These are phyloP conservation scores for Boletellus ananiceps DNA, from an alignment of 768 basidiomycete genomes.

Conservation along the genomic window DNA sequence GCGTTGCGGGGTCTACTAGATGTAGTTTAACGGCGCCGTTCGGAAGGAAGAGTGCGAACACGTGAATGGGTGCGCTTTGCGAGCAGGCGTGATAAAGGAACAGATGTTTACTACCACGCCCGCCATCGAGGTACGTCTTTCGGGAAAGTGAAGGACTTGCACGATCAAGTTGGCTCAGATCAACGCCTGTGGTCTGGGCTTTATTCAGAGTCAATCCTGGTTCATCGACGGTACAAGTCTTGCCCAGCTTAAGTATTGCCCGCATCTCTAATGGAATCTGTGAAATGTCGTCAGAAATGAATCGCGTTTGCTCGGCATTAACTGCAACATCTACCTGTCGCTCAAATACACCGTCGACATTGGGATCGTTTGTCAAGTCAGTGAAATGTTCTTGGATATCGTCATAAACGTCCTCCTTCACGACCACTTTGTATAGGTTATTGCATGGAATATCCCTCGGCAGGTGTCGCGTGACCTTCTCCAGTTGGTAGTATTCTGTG, in stretches of 20 bases:
- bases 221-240: slow-evolving; percentile 68
- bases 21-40: slow-evolving; percentile 68
- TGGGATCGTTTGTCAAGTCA: slow-evolving; percentile 87
- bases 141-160: slow-evolving; percentile 53
- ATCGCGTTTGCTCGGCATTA: background rate
- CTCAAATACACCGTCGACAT: slow-evolving; percentile 93
- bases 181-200: slow-evolving; percentile 78
- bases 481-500: slow-evolving; percentile 60
- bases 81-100: slow-evolving; percentile 87
- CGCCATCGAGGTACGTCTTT: slow-evolving; percentile 70
- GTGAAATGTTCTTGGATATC: slow-evolving; percentile 89
- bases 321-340: slow-evolving; percentile 57
- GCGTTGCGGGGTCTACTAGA: slow-evolving; percentile 86
- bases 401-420: slow-evolving; percentile 79
- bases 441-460: slow-evolving; percentile 73
- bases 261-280: slow-evolving; percentile 83
- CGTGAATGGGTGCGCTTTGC: slow-evolving; percentile 68
- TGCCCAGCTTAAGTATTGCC: slow-evolving; percentile 78
- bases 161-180: slow-evolving; percentile 74
- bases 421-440: slow-evolving; percentile 79
- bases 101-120: slow-evolving; percentile 66
- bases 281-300: background rate
- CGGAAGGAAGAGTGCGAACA: slow-evolving; percentile 85
- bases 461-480: slow-evolving; percentile 70
- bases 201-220: slow-evolving; percentile 69